phyloP scores from a whole-genome alignment of 23 red algal genomes.

The Agarophyton chilense region DNA sequence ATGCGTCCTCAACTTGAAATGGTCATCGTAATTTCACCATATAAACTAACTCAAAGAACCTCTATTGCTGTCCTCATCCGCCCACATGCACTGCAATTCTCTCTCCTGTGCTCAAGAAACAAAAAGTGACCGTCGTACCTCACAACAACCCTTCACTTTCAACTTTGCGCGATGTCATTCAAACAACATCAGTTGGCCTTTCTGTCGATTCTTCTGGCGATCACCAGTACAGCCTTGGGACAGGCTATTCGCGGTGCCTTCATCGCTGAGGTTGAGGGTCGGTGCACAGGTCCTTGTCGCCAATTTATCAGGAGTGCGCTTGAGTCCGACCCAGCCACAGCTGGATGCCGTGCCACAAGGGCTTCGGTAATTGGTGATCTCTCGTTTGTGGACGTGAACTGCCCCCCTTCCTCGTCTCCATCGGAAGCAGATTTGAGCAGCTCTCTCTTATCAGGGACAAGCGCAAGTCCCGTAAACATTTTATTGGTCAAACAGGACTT shows the following conservation, averaged over 20 bases:
- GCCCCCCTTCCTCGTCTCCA: not conserved
- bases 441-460: not conserved
- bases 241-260: slow-evolving; percentile 5
- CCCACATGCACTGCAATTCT: too few relatives aligned
- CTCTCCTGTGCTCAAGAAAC: too few relatives aligned
- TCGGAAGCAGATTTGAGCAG: not conserved
- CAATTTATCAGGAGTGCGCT: not conserved
- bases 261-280: not conserved
- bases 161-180: too few relatives aligned
- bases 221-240: not conserved
- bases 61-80: too few relatives aligned
- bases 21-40: too few relatives aligned
- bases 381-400: slow-evolving; percentile 13
- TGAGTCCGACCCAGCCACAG: not conserved
- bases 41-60: too few relatives aligned
- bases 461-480: not conserved
- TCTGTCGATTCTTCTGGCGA: not conserved
- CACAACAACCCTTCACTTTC: too few relatives aligned
- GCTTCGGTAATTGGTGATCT: slow-evolving; percentile 14
- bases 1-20: too few relatives aligned
- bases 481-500: slow-evolving; percentile 15
- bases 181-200: not conserved
- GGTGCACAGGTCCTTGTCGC: not conserved
- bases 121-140: too few relatives aligned
- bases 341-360: slow-evolving; percentile 1